Percentiles rank a stretch among this genome's conserved stretches.
Conservation (phyloP, 2,329 filamentous ascomycete genomes). For the Plectosphaerella sp. region DNA sequence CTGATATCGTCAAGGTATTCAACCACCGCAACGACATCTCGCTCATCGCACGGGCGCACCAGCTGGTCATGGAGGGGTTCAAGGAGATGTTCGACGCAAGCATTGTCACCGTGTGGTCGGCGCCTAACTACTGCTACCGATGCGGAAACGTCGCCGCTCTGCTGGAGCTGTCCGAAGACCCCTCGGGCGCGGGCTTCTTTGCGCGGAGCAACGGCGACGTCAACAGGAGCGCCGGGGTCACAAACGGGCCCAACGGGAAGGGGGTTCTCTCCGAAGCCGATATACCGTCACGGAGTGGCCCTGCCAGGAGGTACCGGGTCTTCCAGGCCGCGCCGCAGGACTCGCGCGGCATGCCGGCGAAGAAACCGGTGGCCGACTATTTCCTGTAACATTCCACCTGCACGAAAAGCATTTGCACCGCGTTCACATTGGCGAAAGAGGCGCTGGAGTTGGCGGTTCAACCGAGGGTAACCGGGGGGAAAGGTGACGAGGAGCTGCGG, state of each 20-base stretch:
- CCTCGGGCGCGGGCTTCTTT: slow-evolving; percentile 67
- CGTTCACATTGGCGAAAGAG: neutral
- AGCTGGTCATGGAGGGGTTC: slow-evolving; percentile 98
- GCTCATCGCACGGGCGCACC: slow-evolving; percentile 89
- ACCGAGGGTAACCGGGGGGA: too few relatives aligned
- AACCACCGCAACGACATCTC: slow-evolving; percentile 92
- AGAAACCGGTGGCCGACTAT: slow-evolving; percentile 97
- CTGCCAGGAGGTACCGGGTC: slow-evolving; percentile 85
- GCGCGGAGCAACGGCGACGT: slow-evolving; percentile 69
- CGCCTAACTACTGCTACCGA: slow-evolving; percentile 94
- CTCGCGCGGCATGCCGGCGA: slow-evolving; percentile 93
- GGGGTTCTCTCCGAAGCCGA: slow-evolving; percentile 46
- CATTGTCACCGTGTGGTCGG: slow-evolving; percentile 98
- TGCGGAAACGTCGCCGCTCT: slow-evolving; percentile 96
- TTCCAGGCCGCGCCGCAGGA: slow-evolving; percentile 97
- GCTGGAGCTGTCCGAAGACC: slow-evolving; percentile 85
- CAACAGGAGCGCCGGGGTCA: slow-evolving; percentile 48
- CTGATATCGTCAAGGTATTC: slow-evolving; percentile 93
- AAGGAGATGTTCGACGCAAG: slow-evolving; percentile 98
- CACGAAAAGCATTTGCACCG: neutral
- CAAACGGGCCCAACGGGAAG: slow-evolving; percentile 18
- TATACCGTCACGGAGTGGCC: slow-evolving; percentile 52
- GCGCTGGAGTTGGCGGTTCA: neutral
- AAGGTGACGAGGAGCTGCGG: too few relatives aligned
- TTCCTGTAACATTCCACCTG: slow-evolving; percentile 56